Base-by-base conservation (phyloP, 2,329 filamentous ascomycete genomes). In the Berkeleyomyces basicola region DNA sequence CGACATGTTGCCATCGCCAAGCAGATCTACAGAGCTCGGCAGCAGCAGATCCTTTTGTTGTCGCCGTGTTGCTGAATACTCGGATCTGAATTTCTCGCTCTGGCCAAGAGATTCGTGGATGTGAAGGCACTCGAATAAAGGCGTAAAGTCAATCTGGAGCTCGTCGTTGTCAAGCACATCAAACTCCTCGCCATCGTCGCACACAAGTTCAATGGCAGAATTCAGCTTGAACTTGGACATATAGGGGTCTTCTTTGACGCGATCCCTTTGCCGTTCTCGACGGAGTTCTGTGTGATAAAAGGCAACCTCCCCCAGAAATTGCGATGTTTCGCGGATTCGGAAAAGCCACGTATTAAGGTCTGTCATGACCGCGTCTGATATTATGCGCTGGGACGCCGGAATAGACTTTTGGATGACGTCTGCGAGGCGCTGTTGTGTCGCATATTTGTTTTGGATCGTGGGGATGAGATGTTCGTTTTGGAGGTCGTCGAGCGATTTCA, bases 261-360 rank as follows among this genome's bases (percentile, higher is more conserved):
- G 82, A 69, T 95, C 86, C 70, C 90, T 87, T 70, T 95, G 90
- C 59, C 92, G 82, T 33, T 84, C 82, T 66, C 92, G 82, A 53
- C 93, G 84, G 71, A 95, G 82, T 68, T 96, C 88, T 0, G 93
- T 99, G 70, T 97, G 90, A 70, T 95, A 97, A 71, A 99, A 95
- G 3, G 93, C 91, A 5, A 99, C 89, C 72, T 99, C 93, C 3
- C 93, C 93, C 6, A 99, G 76, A 66, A 96, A 96, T 68, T 96
- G 92, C 1, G 93, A 96, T 16, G 90, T 95, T 73, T 99, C 93
- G 69, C 93, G 85, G 66, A 99, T 95, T 31, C 89, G 85, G 70
- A 87, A 99, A 7, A 99, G 78, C 93, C 93, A 99, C 0, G 90
- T 96, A 70, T 97, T 97, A 62, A 99, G 75, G 73, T 99, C 93